phyloP scores from a whole-genome alignment of 306 rosid species.

The Hippophae tibetana region DNA sequence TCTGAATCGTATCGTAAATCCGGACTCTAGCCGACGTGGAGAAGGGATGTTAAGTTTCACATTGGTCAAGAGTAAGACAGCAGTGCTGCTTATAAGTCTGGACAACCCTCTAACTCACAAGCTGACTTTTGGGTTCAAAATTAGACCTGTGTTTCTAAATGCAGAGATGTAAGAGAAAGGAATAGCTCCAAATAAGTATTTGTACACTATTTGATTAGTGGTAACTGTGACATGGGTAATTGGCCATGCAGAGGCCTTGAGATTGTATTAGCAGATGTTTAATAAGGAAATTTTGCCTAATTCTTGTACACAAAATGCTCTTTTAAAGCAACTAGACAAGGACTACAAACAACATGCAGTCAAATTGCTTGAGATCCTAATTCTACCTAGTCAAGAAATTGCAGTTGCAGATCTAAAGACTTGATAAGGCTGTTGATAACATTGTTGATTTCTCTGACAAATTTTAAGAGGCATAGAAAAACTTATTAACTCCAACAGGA shows the following conservation, averaged over 20 bases:
- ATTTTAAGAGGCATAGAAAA: conserved; percentile 13
- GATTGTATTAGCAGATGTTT: conserved; percentile 61
- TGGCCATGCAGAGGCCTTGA: conserved; percentile 58
- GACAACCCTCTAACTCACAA: no score
- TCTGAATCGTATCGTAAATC: no score
- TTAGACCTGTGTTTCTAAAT: no score
- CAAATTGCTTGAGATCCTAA: conserved; percentile 35
- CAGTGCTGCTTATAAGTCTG: no score
- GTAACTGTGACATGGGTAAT: conserved; percentile 43
- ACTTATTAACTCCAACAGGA: conserved; percentile 15
- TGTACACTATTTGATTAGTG: conserved; percentile 71
- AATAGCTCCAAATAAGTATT: conserved; percentile 66
- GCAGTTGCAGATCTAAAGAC: conserved; percentile 24
- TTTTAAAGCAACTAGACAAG: conserved; percentile 43
- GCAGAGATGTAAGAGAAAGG: conserved; percentile 58
- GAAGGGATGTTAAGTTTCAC: no score
- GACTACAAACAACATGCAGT: conserved; percentile 41
- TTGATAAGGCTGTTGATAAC: conserved; percentile 20
- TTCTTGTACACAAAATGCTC: conserved; percentile 55
- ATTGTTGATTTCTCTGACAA: conserved; percentile 19
- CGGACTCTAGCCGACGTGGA: no score
- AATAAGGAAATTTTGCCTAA: conserved; percentile 64
- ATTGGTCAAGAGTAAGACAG: no score
- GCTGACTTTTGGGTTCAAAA: no score
- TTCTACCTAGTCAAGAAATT: conserved; percentile 29